phyloP scores from a whole-genome alignment of 441 rosid species.

The Eruca vesicaria region DNA sequence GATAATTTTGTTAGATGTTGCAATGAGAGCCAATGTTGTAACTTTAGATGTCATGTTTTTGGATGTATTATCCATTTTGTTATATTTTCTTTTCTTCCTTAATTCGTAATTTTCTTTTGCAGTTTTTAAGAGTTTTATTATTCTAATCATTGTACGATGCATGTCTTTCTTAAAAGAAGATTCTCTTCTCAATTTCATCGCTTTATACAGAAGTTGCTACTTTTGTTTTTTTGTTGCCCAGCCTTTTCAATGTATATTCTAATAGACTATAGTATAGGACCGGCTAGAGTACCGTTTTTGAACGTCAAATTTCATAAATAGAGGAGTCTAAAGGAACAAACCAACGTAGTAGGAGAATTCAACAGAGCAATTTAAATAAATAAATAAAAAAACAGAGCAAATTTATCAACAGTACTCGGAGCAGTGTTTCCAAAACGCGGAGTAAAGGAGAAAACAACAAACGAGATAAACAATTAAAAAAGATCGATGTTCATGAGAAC shows the following conservation, averaged over 20 bases:
- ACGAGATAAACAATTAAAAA: too few species aligned
- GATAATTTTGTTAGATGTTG: slow-evolving; percentile 53
- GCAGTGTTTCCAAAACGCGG: not conserved
- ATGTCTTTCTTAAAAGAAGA: slow-evolving; percentile 78
- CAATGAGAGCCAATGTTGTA: slow-evolving; percentile 32
- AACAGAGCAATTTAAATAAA: not conserved
- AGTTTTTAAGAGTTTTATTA: slow-evolving; percentile 36
- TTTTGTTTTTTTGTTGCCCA: slow-evolving; percentile 20
- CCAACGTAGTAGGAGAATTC: too few species aligned
- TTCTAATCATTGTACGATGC: slow-evolving; percentile 51
- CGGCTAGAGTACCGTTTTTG: not conserved
- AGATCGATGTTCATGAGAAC: not conserved
- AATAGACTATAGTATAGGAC: slow-evolving; percentile 11
- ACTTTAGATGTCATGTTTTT: slow-evolving; percentile 43
- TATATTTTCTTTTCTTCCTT: slow-evolving; percentile 8
- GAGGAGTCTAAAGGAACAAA: too few species aligned
- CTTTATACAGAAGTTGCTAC: slow-evolving; percentile 40
- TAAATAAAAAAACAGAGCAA: not conserved
- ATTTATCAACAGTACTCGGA: not conserved
- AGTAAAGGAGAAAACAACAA: too few species aligned
- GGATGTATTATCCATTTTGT: slow-evolving; percentile 37
- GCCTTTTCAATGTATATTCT: slow-evolving; percentile 27
- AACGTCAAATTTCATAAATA: too few species aligned
- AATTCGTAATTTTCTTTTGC: slow-evolving; percentile 29
- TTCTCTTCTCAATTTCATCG: slow-evolving; percentile 43